A percentile compares a stretch with the other conserved stretches of the same genome.
phyloP scores from a whole-genome alignment of 805 yeast species.

The Kluyveromyces aestuarii region DNA sequence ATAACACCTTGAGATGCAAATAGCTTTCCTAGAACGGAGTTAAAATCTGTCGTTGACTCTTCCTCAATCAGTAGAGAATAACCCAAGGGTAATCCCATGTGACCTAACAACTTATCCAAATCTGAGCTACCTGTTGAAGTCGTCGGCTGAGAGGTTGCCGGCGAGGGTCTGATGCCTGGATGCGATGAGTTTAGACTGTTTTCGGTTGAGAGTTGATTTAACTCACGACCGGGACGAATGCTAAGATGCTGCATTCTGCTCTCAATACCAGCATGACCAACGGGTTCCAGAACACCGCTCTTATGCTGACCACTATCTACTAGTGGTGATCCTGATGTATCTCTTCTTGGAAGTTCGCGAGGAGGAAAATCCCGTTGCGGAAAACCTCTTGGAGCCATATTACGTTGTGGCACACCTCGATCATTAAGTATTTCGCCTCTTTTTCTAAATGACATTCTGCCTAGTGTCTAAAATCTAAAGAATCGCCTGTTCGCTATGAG shows the following conservation, averaged over 20 bases:
- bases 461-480: neutral
- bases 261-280: neutral
- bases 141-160: slow-evolving; percentile 59
- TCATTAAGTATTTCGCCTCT: slow-evolving; percentile 39
- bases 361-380: slow-evolving; percentile 3
- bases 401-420: slow-evolving; percentile 3
- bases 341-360: slow-evolving; percentile 16
- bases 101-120: slow-evolving; percentile 64
- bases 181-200: slow-evolving; percentile 17
- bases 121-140: slow-evolving; percentile 75
- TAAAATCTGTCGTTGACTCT: slow-evolving; percentile 80
- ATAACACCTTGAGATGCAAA: slow-evolving; percentile 71
- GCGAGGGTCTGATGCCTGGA: slow-evolving; percentile 69
- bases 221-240: neutral
- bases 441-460: slow-evolving; percentile 47
- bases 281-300: neutral
- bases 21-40: slow-evolving; percentile 55
- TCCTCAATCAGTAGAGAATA: slow-evolving; percentile 65
- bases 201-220: neutral
- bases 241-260: neutral
- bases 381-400: neutral
- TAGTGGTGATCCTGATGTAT: slow-evolving; percentile 1
- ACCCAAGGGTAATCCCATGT: slow-evolving; percentile 83
- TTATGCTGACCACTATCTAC: slow-evolving; percentile 1
- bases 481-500: neutral